Conservation (phyloP, 129 eudicot genomes). For the Kitagawia praeruptora region DNA sequence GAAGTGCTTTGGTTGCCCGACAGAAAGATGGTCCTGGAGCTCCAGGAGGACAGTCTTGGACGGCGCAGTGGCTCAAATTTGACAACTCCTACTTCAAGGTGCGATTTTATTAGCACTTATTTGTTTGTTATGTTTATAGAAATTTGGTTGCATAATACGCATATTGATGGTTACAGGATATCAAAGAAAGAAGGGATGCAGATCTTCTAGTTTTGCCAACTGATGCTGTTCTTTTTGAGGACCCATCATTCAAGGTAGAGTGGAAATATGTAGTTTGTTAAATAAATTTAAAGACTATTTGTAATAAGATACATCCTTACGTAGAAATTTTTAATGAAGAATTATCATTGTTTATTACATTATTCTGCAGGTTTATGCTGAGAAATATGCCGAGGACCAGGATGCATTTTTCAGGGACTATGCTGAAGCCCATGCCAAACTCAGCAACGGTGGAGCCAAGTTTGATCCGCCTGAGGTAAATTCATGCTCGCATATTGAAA, state of each 20-base stretch:
- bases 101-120: not conserved
- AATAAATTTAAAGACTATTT: not conserved
- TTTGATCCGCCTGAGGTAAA: conserved; percentile 88
- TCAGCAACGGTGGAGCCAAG: conserved; percentile 95
- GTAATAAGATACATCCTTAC: not conserved
- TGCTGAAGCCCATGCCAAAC: conserved; percentile 98
- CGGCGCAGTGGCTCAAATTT: conserved; percentile 89
- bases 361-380: conserved; percentile 65
- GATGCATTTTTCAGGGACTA: conserved; percentile 83
- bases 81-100: conserved; percentile 98
- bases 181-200: conserved; percentile 77
- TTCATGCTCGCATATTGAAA: not conserved
- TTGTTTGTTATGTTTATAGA: not conserved
- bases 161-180: conserved; percentile 48
- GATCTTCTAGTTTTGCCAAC: conserved; percentile 97
- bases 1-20: conserved; percentile 19
- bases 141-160: conserved; percentile 1
- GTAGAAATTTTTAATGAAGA: conserved; percentile 3
- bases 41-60: conserved; percentile 99
- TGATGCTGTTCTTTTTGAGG: conserved; percentile 92
- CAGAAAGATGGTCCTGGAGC: conserved; percentile 99
- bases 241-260: conserved; percentile 83
- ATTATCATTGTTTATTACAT: not conserved
- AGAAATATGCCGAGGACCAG: conserved; percentile 84
- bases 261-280: not conserved